Conservation (phyloP, 1,139 yeast genomes). For the Kluyveromyces sp. region DNA sequence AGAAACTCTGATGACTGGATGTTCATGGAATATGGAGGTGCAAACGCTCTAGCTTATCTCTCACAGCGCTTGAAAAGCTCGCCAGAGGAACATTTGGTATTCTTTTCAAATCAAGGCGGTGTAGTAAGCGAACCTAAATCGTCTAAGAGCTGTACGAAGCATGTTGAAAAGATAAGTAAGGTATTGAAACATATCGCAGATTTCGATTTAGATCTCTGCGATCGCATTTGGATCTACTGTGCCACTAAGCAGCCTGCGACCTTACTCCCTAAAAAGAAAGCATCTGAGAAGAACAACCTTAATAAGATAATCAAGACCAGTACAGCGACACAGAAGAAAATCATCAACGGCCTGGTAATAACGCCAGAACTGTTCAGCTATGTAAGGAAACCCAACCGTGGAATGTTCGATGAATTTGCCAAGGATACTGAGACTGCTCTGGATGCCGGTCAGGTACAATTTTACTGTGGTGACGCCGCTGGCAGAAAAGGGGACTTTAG, state of each 20-base stretch:
- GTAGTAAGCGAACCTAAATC: conserved; percentile 34
- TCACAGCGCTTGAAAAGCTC: conserved; percentile 28
- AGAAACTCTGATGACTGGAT: conserved; percentile 28
- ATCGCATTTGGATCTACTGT: conserved; percentile 52
- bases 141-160: conserved; percentile 48
- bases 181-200: conserved; percentile 29
- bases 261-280: conserved; percentile 25
- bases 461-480: conserved; percentile 95
- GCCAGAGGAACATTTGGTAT: conserved; percentile 39
- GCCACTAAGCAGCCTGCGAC: conserved; percentile 47
- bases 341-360: conserved; percentile 1
- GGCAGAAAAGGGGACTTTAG: conserved; percentile 73
- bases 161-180: conserved; percentile 40
- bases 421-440: conserved; percentile 28
- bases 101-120: conserved; percentile 84
- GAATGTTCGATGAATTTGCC: conserved; percentile 56
- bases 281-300: conserved; percentile 4
- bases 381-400: conserved; percentile 69
- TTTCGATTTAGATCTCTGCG: conserved; percentile 20
- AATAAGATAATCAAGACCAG: conserved; percentile 7
- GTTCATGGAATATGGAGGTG: conserved; percentile 20
- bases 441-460: conserved; percentile 35
- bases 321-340: conserved; percentile 4
- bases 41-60: conserved; percentile 16
- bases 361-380: conserved; percentile 30